Evolutionary conservation across 2,329 filamentous ascomycete species (phyloP).

Genomic region (Aspergillus pseudonomiae): DNA sequence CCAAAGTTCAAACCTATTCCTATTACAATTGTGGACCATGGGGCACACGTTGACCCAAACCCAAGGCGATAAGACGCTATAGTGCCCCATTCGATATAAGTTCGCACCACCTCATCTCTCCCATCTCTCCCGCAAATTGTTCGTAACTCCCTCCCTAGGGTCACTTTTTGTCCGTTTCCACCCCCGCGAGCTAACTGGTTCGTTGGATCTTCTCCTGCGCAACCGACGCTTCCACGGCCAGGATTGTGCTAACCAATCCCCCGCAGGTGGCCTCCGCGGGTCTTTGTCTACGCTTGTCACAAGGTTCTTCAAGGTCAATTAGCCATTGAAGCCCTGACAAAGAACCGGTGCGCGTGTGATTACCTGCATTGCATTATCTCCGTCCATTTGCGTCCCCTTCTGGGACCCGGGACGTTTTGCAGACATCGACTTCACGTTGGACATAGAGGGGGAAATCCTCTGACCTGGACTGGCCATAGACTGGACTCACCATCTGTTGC

Average conservation of each 20-base stretch:
- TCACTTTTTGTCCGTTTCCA: background rate
- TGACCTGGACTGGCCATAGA: background rate
- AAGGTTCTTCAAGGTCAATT: slow-evolving; percentile 2
- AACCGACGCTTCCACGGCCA: background rate
- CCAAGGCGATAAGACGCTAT: background rate
- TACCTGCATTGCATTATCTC: slow-evolving; percentile 5
- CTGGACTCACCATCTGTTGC: background rate
- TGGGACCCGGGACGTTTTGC: background rate
- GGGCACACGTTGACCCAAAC: background rate
- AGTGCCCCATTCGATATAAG: background rate
- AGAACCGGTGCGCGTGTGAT: background rate
- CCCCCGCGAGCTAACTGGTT: background rate
- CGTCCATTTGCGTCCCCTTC: background rate
- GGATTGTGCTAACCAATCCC: background rate
- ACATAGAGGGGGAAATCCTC: background rate
- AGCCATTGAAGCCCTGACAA: background rate
- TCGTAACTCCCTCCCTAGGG: background rate
- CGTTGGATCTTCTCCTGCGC: background rate
- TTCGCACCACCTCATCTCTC: background rate
- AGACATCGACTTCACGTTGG: background rate
- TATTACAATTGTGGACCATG: background rate
- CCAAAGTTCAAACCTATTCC: too few relatives aligned
- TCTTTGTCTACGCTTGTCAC: background rate
- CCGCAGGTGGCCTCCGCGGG: background rate
- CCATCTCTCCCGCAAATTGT: background rate